Base-by-base conservation (phyloP, 2,329 filamentous ascomycete genomes). In the Exophiala alcalophila region DNA sequence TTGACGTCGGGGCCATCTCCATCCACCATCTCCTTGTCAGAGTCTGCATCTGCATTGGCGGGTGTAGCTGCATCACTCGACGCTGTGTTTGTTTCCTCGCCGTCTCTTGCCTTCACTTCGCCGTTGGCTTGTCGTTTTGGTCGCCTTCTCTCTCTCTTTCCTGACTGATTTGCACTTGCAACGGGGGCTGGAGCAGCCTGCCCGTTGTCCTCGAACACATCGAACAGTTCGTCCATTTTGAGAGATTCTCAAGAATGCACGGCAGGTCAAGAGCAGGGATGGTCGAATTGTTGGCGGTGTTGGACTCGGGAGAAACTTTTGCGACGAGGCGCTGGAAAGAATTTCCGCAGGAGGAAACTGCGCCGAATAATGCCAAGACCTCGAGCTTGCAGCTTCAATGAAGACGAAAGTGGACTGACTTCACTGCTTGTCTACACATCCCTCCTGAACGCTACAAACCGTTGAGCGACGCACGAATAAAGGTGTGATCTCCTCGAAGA, bases 121-220 rank as follows among this genome's bases (percentile, higher is more conserved):
- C 88, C 87, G 63, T 89, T 90, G 26, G 84, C 83, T 65, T 88
- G 86, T 65, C 89, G 80, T 76, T 96, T 95, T 24, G 48, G 34
- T 70, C 89, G 92, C 69, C 72, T 85, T 65, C 77, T 80, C 53
- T 82, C 78, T 57, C 74, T 77, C 53, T 61, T 61, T 21, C n/a
- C n/a, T 9, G 27, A 27, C 16, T 20, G 29, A 10, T 15, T 12
- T 57, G 67, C 73, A 34, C 61, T 50, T 49, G 61, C 65, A 23
- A 57, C 52, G 38, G 58, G 44, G 5, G 50, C 29, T 9, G 42
- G 24, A 48, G 55, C 49, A 53, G 74, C 72, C 61, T 72, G 63
- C 34, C 79, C 71, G 61, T 76, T 73, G 58, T 85, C 81, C 53
- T 89, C 83, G 60, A 92, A 91, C 44, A 89, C 84, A 57, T 86